Base-by-base conservation (phyloP, 1,284 basidiomycete genomes). In the Trametes polyzona region DNA sequence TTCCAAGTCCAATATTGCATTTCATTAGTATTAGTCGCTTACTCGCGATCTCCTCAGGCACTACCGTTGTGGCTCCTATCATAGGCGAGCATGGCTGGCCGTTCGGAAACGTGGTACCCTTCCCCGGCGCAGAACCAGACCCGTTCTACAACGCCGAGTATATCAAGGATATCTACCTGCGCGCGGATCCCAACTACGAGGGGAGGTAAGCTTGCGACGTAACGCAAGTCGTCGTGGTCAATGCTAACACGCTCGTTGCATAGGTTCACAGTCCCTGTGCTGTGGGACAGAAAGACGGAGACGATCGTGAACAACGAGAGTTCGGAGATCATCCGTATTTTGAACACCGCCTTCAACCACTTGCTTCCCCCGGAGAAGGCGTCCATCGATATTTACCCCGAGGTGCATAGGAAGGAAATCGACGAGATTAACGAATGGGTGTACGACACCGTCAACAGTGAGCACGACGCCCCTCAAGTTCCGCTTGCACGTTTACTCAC, bases 261-360 rank as follows among this genome's bases (percentile, higher is more conserved):
- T 21, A 61, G 62, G 0, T 95, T 92, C 78, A 93, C 94, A 3
- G 93, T 96, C 2, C 96, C 96, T 16, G 77, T 96, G 46, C 78
- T 98, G 1, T 99, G 95, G 93, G 97, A 98, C 78, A 96, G 89
- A 78, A 92, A 97, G 74, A 78, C 74, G 36, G 75, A 89, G 56
- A 94, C 92, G 33, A 92, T 99, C 64, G 97, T 99, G 55, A 97
- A 93, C 78, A 99, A 97, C 73, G 95, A 98, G 72, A 92, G 88
- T 62, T 88, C 90, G 0, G 95, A 97, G 74, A 95, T 98, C 68
- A 95, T 98, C 67, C 88, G 96, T 52, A 92, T 95, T 41, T 83
- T 98, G 74, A 97, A 97, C 74, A 79, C 81, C 8, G 88, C 83
- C 8, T 96, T 97, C 77, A 88, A 96, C 72, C 76, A 86, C 6